Conservation (phyloP, 139 green algal species). For the Picochlorum sp. region DNA sequence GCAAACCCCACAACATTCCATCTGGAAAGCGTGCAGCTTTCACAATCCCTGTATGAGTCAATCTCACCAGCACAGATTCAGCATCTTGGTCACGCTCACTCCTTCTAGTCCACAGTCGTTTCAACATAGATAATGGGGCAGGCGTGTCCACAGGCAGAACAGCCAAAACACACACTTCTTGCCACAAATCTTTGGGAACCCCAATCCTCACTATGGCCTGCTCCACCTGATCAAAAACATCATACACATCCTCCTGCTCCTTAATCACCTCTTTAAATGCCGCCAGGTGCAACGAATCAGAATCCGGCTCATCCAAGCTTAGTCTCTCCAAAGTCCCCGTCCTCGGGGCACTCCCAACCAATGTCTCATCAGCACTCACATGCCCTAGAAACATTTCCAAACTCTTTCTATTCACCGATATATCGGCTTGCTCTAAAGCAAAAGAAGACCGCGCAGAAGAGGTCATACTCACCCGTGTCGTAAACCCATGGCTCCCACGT, state of each 20-base stretch:
- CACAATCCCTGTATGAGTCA: slow-evolving; percentile 26
- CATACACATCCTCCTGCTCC: neutral
- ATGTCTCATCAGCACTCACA: too few species aligned
- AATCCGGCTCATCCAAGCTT: too few species aligned
- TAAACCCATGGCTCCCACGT: too few species aligned
- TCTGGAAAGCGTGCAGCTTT: slow-evolving; percentile 31
- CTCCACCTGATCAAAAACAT: neutral
- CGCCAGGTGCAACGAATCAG: neutral
- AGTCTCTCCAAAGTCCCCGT: too few species aligned
- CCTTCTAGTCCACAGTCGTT: slow-evolving; percentile 44
- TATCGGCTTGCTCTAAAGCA: slow-evolving; percentile 28
- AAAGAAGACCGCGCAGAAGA: slow-evolving; percentile 22
- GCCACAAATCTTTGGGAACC: slow-evolving; percentile 14
- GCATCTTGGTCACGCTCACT: neutral
- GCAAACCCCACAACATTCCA: slow-evolving; percentile 36
- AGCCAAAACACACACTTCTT: slow-evolving; percentile 17
- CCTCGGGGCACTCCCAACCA: too few species aligned
- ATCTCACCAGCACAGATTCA: slow-evolving; percentile 9
- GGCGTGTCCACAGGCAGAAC: slow-evolving; percentile 51
- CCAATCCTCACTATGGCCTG: slow-evolving; percentile 13
- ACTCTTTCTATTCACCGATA: slow-evolving; percentile 33
- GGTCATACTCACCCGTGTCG: too few species aligned
- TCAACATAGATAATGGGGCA: slow-evolving; percentile 43
- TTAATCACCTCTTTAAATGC: slow-evolving; percentile 19
- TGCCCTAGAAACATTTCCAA: slow-evolving; percentile 5